Percentiles rank a stretch among this genome's conserved stretches.
These are phyloP conservation scores for Cyberlindnera bimundalis DNA, from an alignment of 805 yeast genomes.

Conservation along the genomic window DNA sequence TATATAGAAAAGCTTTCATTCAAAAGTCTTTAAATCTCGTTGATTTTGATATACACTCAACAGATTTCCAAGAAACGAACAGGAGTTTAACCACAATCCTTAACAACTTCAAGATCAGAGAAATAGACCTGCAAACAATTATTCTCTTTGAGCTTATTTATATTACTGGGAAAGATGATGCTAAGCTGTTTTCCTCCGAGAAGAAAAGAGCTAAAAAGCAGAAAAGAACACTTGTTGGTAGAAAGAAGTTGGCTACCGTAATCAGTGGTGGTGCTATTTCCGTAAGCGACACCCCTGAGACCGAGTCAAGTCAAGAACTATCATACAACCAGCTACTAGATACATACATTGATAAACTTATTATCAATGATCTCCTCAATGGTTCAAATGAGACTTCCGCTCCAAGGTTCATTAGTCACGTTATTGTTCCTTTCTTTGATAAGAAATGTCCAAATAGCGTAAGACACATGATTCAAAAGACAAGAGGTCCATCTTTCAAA, in stretches of 20 bases:
- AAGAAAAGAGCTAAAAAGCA: constrained; percentile 6
- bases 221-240: constrained; percentile 31
- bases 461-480: constrained; percentile 41
- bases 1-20: constrained; percentile 28
- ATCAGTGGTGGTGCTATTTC: constrained; percentile 42
- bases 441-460: constrained; percentile 46
- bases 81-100: constrained; percentile 31
- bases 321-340: constrained; percentile 36
- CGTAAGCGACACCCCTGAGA: background rate
- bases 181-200: constrained; percentile 29
- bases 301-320: constrained; percentile 2
- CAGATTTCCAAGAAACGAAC: constrained; percentile 26
- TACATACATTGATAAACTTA: constrained; percentile 47
- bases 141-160: constrained; percentile 44
- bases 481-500: constrained; percentile 37
- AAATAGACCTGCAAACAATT: constrained; percentile 53
- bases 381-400: constrained; percentile 11
- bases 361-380: constrained; percentile 48
- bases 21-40: constrained; percentile 25
- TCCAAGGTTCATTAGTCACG: constrained; percentile 46
- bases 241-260: constrained; percentile 30
- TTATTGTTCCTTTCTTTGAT: constrained; percentile 51
- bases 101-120: constrained; percentile 47
- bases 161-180: constrained; percentile 35
- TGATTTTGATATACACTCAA: constrained; percentile 24